Percentiles rank a stretch among this genome's conserved stretches.
Conservation (phyloP, 1,284 basidiomycete species). For the Ustilago trichophora region DNA sequence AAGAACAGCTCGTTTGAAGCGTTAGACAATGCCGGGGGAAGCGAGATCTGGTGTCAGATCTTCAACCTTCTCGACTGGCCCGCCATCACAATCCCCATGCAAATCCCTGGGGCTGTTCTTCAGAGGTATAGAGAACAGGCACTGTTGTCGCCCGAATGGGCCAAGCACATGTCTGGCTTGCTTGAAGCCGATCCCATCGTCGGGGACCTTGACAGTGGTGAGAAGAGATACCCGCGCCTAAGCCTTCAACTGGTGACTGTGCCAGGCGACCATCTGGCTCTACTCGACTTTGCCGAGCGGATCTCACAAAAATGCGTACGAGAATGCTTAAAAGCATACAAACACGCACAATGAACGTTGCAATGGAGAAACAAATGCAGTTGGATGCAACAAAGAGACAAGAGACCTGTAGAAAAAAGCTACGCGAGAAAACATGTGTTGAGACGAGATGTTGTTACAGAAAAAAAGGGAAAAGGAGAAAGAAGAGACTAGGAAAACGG, state of each 20-base stretch:
- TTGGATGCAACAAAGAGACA: conserved; percentile 25
- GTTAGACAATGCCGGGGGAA: conserved; percentile 13
- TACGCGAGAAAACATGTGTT: too few relatives aligned
- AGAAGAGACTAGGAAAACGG: too few relatives aligned
- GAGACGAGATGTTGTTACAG: conserved; percentile 17
- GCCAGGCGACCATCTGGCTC: conserved; percentile 12
- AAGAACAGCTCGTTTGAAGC: conserved; percentile 1
- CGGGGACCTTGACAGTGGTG: neutral
- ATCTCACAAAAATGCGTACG: too few relatives aligned
- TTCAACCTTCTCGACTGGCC: conserved; percentile 45
- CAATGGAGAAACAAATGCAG: conserved; percentile 11
- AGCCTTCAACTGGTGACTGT: conserved; percentile 27
- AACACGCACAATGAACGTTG: too few relatives aligned
- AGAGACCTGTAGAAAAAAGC: neutral
- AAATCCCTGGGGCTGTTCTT: neutral
- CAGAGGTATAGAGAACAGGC: neutral
- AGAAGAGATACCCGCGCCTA: conserved; percentile 4
- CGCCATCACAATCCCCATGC: conserved; percentile 18
- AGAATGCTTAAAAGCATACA: too few relatives aligned
- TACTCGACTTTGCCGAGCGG: conserved; percentile 19
- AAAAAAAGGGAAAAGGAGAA: neutral
- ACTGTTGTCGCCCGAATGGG: neutral
- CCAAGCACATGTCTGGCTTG: neutral
- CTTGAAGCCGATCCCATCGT: conserved; percentile 6
- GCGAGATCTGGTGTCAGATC: conserved; percentile 38